Conservation (phyloP, 768 basidiomycete genomes). For the Naganishia kalamii region DNA sequence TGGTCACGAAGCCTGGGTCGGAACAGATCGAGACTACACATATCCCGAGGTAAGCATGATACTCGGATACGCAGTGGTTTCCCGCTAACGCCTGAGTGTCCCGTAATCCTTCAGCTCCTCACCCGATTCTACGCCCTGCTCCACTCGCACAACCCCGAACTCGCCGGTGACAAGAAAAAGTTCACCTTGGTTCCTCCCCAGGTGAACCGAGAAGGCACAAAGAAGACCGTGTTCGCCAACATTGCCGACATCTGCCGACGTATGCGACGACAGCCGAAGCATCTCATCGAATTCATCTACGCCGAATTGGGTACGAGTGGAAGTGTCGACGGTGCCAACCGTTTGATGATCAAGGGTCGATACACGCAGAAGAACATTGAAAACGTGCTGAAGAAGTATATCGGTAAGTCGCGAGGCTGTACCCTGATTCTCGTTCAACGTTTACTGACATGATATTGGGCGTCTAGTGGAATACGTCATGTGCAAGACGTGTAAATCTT, state of each 20-base stretch:
- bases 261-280: constrained; percentile 96
- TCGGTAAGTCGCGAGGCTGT: constrained; percentile 57
- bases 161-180: constrained; percentile 74
- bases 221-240: constrained; percentile 95
- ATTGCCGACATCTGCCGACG: constrained; percentile 94
- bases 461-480: constrained; percentile 88
- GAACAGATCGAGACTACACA: constrained; percentile 89
- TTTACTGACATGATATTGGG: background rate
- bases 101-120: constrained; percentile 61
- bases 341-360: constrained; percentile 92
- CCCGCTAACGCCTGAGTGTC: background rate
- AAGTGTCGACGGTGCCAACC: constrained; percentile 81
- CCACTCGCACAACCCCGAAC: constrained; percentile 87
- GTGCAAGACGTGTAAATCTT: constrained; percentile 99
- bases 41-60: constrained; percentile 68
- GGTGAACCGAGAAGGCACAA: constrained; percentile 90
- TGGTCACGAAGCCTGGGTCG: constrained; percentile 65
- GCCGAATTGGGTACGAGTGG: constrained; percentile 98
- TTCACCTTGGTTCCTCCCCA: constrained; percentile 96
- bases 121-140: constrained; percentile 84
- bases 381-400: constrained; percentile 91
- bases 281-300: constrained; percentile 94
- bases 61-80: background rate
- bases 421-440: background rate
- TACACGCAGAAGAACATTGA: constrained; percentile 99